Evolutionary conservation across 2,329 filamentous ascomycete genomes (phyloP).

Genomic region (Zymoseptoria ardabiliae): DNA sequence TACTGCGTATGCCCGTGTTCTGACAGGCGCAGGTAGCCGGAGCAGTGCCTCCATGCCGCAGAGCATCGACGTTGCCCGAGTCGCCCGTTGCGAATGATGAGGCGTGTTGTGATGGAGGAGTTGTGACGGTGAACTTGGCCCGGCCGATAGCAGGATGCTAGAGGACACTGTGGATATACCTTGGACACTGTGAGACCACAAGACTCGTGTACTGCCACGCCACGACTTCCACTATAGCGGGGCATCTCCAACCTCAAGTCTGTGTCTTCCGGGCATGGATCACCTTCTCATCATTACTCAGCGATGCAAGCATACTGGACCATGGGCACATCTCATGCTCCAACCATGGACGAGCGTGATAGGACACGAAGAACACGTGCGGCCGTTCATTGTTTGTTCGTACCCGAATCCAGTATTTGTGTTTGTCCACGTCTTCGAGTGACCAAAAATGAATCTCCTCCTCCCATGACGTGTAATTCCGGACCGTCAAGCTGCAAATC

Average conservation of each 20-base stretch:
- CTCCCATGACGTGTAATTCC: not conserved
- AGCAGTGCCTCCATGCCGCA: not conserved
- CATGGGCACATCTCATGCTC: not conserved
- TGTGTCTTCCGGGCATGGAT: not conserved
- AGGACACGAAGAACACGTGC: not conserved
- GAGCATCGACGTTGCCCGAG: not conserved
- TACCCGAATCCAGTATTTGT: not conserved
- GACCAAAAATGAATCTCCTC: not conserved
- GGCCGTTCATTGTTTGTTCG: not conserved
- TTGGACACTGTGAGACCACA: not conserved
- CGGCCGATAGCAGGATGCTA: not conserved
- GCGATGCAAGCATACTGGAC: not conserved
- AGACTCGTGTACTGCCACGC: not conserved
- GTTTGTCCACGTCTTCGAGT: not conserved
- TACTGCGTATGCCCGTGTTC: constrained; percentile 13
- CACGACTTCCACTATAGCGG: not conserved
- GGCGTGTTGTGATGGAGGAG: not conserved
- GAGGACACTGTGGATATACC: not conserved
- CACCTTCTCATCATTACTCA: not conserved
- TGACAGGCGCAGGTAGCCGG: constrained; percentile 3
- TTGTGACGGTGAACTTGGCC: not conserved
- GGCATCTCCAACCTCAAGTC: not conserved
- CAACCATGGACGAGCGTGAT: not conserved
- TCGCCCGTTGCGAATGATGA: not conserved
- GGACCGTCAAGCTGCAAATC: not conserved